Conservation (phyloP, 352 stramenopile genomes). For the Pythium phragmiticola region DNA sequence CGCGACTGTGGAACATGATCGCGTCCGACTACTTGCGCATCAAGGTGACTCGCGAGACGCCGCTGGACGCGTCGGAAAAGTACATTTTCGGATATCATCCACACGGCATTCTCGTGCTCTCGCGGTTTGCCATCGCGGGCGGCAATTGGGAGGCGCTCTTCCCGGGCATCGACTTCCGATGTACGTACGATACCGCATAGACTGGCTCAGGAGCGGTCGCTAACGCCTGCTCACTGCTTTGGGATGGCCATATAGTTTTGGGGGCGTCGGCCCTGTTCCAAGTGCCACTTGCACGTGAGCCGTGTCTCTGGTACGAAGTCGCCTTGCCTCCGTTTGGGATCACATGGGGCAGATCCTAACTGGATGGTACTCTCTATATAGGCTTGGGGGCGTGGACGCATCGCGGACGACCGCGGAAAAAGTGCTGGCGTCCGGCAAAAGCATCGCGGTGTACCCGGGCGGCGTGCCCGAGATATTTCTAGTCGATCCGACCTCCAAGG, state of each 20-base stretch:
- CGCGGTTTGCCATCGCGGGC: slow-evolving; percentile 60
- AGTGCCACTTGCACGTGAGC: slow-evolving; percentile 56
- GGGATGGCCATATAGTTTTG: slow-evolving; percentile 31
- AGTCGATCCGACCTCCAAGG: slow-evolving; percentile 66
- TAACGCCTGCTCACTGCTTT: not conserved
- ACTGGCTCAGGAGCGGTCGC: not conserved
- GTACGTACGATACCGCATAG: slow-evolving; percentile 20
- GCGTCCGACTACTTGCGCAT: slow-evolving; percentile 49
- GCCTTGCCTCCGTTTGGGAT: not conserved
- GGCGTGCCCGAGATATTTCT: slow-evolving; percentile 80
- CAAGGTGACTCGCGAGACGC: slow-evolving; percentile 61
- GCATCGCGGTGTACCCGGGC: slow-evolving; percentile 74
- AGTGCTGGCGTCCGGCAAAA: slow-evolving; percentile 62
- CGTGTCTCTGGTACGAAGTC: slow-evolving; percentile 41
- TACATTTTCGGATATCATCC: slow-evolving; percentile 79
- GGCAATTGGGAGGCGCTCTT: slow-evolving; percentile 72
- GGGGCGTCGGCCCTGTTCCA: slow-evolving; percentile 69
- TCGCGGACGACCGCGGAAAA: slow-evolving; percentile 71
- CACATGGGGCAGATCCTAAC: not conserved
- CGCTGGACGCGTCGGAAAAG: slow-evolving; percentile 56
- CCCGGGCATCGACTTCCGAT: slow-evolving; percentile 44
- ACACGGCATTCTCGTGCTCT: slow-evolving; percentile 76
- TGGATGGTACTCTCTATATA: not conserved
- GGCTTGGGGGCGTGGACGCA: slow-evolving; percentile 64
- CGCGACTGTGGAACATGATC: slow-evolving; percentile 44